These are phyloP conservation scores for Globisporangium irregulare DNA, from an alignment of 352 stramenopile species.

Conservation along the genomic window DNA sequence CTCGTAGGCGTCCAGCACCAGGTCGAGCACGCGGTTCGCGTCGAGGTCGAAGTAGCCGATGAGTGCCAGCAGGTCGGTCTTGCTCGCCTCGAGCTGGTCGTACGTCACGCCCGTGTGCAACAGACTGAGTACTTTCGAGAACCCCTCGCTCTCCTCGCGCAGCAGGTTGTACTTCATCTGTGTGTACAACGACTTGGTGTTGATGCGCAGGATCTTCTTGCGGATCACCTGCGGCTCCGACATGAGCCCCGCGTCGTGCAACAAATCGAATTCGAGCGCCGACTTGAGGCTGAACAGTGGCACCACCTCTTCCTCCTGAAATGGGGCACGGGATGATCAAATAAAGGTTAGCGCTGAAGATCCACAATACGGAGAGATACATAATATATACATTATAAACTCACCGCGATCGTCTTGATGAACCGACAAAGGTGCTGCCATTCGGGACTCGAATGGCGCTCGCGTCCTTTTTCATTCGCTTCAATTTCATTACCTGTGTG, in stretches of 20 bases:
- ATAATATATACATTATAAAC: not conserved
- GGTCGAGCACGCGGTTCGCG: slow-evolving; percentile 94
- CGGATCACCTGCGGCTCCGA: slow-evolving; percentile 45
- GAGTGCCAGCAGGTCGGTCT: slow-evolving; percentile 69
- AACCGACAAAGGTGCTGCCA: slow-evolving; percentile 69
- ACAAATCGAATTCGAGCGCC: slow-evolving; percentile 70
- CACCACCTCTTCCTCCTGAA: slow-evolving; percentile 70
- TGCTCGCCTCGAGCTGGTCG: slow-evolving; percentile 60
- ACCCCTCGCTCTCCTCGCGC: slow-evolving; percentile 96
- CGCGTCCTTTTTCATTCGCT: slow-evolving; percentile 56
- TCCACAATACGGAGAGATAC: not conserved
- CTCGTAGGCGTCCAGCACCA: slow-evolving; percentile 93
- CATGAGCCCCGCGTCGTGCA: slow-evolving; percentile 63
- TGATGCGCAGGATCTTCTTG: slow-evolving; percentile 82
- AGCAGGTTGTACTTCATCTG: slow-evolving; percentile 98
- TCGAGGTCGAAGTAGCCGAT: slow-evolving; percentile 95
- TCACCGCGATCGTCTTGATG: slow-evolving; percentile 52
- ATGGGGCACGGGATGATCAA: not conserved
- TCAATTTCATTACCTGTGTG: slow-evolving; percentile 66
- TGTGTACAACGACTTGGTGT: slow-evolving; percentile 90
- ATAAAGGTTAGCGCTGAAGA: not conserved
- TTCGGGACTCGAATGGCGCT: slow-evolving; percentile 62
- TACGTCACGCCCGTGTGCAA: slow-evolving; percentile 69
- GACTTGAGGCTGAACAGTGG: slow-evolving; percentile 49
- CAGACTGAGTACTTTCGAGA: slow-evolving; percentile 90